These are phyloP conservation scores for Penicillium fimorum DNA, from an alignment of 495 filamentous ascomycete genomes.

Conservation along the genomic window DNA sequence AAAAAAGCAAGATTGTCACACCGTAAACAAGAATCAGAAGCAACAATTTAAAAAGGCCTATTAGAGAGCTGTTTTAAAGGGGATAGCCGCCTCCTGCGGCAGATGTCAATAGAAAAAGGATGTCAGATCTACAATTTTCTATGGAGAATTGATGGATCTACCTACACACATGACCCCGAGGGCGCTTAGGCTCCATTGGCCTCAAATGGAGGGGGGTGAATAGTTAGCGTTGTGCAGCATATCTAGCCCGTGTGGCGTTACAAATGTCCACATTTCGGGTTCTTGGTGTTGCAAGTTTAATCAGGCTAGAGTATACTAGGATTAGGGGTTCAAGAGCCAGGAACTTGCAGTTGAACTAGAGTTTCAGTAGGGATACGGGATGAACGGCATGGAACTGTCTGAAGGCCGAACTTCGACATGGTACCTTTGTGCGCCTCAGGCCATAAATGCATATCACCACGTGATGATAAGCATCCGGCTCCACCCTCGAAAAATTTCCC, in stretches of 20 bases:
- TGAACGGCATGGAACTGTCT: background rate
- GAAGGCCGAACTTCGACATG: background rate
- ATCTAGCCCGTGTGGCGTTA: slow-evolving; percentile 1
- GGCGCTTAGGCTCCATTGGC: slow-evolving; percentile 34
- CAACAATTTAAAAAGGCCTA: background rate
- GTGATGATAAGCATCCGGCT: slow-evolving; percentile 44
- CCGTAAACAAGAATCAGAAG: background rate
- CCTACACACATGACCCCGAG: slow-evolving; percentile 41
- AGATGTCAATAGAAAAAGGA: slow-evolving; percentile 1
- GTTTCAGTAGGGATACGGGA: background rate
- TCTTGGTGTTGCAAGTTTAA: background rate
- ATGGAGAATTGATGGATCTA: slow-evolving; percentile 13
- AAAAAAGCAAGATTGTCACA: background rate
- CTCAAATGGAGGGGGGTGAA: background rate
- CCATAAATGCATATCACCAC: slow-evolving; percentile 40
- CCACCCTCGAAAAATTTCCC: slow-evolving; percentile 52
- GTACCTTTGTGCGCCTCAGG: slow-evolving; percentile 18
- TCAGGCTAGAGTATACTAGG: background rate
- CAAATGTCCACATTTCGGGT: background rate
- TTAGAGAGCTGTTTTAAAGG: slow-evolving; percentile 5
- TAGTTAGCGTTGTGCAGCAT: slow-evolving; percentile 8
- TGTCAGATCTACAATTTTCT: background rate
- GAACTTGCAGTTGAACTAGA: background rate
- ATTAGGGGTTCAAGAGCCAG: background rate
- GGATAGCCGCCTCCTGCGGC: background rate